phyloP scores from a whole-genome alignment of 2,329 filamentous ascomycete species.

The Talaromyces rugulosus region DNA sequence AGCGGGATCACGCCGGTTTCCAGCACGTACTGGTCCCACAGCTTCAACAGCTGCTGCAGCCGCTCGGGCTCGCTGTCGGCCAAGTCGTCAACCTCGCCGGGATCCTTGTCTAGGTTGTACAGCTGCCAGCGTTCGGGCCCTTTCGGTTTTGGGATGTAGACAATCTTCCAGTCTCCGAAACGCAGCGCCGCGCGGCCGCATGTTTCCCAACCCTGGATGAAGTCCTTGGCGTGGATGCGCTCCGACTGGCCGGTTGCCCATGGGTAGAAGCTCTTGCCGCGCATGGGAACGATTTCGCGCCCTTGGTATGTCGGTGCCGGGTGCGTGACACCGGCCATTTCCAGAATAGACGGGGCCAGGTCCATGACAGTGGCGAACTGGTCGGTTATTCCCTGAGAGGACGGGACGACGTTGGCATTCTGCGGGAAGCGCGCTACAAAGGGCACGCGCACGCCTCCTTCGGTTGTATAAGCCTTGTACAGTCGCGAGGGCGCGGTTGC shows the following conservation, averaged over 20 bases:
- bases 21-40: constrained; percentile 56
- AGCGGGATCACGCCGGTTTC: constrained; percentile 59
- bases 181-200: constrained; percentile 53
- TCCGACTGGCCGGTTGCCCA: constrained; percentile 32
- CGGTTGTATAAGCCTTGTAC: constrained; percentile 48
- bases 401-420: constrained; percentile 18
- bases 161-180: constrained; percentile 55
- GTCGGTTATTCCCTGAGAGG: constrained; percentile 42
- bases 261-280: constrained; percentile 46
- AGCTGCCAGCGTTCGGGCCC: constrained; percentile 56
- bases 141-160: constrained; percentile 55
- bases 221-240: constrained; percentile 48
- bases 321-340: constrained; percentile 43
- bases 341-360: constrained; percentile 43
- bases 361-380: constrained; percentile 54
- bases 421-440: constrained; percentile 46
- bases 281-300: constrained; percentile 49
- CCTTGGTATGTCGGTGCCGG: constrained; percentile 51
- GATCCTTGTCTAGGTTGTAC: constrained; percentile 51
- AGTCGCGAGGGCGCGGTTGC: constrained; percentile 48
- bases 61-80: constrained; percentile 39
- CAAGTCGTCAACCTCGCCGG: constrained; percentile 49
- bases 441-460: constrained; percentile 51
- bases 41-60: constrained; percentile 46
- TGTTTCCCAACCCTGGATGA: constrained; percentile 55